Percentiles rank a stretch among this genome's conserved stretches.
These are phyloP conservation scores for Trichocomaceae sp. DNA, from an alignment of 2,329 filamentous ascomycete genomes.

Conservation along the genomic window DNA sequence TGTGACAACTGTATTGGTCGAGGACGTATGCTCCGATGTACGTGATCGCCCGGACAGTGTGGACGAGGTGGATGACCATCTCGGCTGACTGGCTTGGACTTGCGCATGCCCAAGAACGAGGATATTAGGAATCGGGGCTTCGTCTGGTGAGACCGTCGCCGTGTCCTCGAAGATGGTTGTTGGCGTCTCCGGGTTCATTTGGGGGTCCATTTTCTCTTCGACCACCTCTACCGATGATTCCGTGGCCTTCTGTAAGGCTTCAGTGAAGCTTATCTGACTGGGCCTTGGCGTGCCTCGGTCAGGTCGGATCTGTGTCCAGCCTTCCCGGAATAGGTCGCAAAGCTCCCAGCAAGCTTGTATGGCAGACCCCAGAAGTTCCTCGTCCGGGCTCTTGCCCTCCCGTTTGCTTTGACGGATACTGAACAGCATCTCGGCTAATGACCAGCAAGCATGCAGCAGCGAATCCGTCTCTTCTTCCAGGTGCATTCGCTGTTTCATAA, in stretches of 20 bases:
- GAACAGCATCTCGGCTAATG: constrained; percentile 86
- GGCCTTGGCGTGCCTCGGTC: constrained; percentile 80
- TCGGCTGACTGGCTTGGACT: constrained; percentile 34
- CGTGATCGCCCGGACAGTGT: constrained; percentile 76
- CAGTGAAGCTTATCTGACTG: constrained; percentile 68
- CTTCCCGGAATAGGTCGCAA: constrained; percentile 85
- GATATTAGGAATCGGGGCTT: constrained; percentile 76
- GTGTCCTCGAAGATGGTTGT: constrained; percentile 94
- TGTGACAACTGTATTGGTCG: constrained; percentile 39
- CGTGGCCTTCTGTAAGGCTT: constrained; percentile 46
- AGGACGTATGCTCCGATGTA: constrained; percentile 44
- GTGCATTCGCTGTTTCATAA: constrained; percentile 90
- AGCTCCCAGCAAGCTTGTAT: constrained; percentile 93
- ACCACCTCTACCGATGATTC: constrained; percentile 31
- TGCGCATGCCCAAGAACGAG: constrained; percentile 70
- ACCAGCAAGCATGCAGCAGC: constrained; percentile 80
- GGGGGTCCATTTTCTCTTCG: constrained; percentile 21
- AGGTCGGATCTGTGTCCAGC: constrained; percentile 81
- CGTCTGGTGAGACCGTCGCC: constrained; percentile 74
- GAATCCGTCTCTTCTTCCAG: constrained; percentile 76
- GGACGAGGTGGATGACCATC: constrained; percentile 74
- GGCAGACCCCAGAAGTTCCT: constrained; percentile 77
- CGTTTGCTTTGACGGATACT: constrained; percentile 75
- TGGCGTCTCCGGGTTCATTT: constrained; percentile 67
- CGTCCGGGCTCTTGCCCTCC: constrained; percentile 66